Base-by-base conservation (phyloP, 2,329 filamentous ascomycete genomes). In the Calonectria pseudoturangicola region DNA sequence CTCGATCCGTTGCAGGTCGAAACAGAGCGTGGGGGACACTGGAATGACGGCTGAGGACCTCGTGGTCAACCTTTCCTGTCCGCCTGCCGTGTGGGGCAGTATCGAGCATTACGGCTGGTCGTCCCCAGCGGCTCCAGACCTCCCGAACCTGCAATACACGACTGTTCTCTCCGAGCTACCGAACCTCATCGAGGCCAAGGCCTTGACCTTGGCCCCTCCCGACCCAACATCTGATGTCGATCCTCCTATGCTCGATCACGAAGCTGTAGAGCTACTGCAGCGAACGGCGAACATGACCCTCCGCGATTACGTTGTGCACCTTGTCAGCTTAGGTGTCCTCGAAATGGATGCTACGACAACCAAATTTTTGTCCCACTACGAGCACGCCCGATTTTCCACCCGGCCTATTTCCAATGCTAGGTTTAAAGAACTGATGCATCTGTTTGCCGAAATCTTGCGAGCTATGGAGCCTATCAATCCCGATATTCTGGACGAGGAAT, bases 101-200 rank as follows among this genome's bases (percentile, higher is more conserved):
- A 92, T 98, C 66, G 91, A 94, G 72, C 97, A 99, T 82, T 88
- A 92, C 18, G 97, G 96, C 65, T 98, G 97, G 96, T 93, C 93
- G 2, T 94, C 95, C 2, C 96, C 96, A 7, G 89, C 90, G 36
- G 93, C 92, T 1, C 86, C 90, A 10, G 94, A 97, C 80, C 85
- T 97, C 21, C 92, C 95, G 5, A 92, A 95, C 80, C 85, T 98
- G n/a, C 92, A 97, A 75, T 98, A 98, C 83, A 89, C 89, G 77
- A 92, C 92, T 2, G 95, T 99, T 28, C 88, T 98, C 21, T 89
- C 90, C 45, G 96, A 98, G 83, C 88, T 99, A 28, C 95, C 96
- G 1, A 93, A 97, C 81, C 88, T 98, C 33, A 94, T 98, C 74
- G 96, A 98, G 86, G 96, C 95, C 12, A 96, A 96, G 83, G 96